A percentile compares a stretch with the other conserved stretches of the same genome.
These are phyloP conservation scores for Colletotrichum paranaense DNA, from an alignment of 2,329 filamentous ascomycete species.

Conservation along the genomic window DNA sequence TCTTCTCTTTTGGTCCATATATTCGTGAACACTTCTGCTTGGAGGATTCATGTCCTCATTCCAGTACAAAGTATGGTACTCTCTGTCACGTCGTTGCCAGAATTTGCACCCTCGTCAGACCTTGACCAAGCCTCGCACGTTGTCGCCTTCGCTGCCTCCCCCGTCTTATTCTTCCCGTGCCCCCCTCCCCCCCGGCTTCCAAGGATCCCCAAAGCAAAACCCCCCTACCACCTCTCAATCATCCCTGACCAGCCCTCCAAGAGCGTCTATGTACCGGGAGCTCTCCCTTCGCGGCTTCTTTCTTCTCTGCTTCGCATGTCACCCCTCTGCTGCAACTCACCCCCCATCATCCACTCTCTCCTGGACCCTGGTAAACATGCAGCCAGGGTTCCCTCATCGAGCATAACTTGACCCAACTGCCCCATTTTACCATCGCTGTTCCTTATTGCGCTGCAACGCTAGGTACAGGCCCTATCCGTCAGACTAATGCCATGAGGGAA, in stretches of 20 bases:
- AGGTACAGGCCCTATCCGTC: conserved; percentile 31
- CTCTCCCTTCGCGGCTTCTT: conserved; percentile 26
- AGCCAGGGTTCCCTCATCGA: conserved; percentile 36
- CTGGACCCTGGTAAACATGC: conserved; percentile 28
- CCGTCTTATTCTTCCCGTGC: conserved; percentile 37
- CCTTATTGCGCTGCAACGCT: conserved; percentile 34
- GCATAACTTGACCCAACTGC: conserved; percentile 29
- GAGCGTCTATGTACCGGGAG: conserved; percentile 22
- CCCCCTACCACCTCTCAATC: conserved; percentile 2
- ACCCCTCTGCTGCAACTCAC: conserved; percentile 18
- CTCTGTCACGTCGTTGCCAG: conserved; percentile 8
- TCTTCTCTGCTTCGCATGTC: conserved; percentile 12
- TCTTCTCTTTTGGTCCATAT: conserved; percentile 4
- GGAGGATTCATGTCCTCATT: conserved; percentile 22
- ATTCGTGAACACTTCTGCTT: not conserved
- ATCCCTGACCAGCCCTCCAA: conserved; percentile 30
- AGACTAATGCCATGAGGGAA: conserved; percentile 28
- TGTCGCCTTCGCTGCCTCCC: conserved; percentile 32
- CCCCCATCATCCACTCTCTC: conserved; percentile 10
- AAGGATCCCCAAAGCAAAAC: conserved; percentile 25
- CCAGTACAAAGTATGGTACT: not conserved
- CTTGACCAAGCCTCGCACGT: conserved; percentile 36
- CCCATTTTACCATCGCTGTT: conserved; percentile 31
- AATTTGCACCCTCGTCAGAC: conserved; percentile 16
- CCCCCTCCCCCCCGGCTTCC: conserved; percentile 12